Conservation (phyloP, 192 early-diverging fungal species). For the Rhizoclosmatium sp. region DNA sequence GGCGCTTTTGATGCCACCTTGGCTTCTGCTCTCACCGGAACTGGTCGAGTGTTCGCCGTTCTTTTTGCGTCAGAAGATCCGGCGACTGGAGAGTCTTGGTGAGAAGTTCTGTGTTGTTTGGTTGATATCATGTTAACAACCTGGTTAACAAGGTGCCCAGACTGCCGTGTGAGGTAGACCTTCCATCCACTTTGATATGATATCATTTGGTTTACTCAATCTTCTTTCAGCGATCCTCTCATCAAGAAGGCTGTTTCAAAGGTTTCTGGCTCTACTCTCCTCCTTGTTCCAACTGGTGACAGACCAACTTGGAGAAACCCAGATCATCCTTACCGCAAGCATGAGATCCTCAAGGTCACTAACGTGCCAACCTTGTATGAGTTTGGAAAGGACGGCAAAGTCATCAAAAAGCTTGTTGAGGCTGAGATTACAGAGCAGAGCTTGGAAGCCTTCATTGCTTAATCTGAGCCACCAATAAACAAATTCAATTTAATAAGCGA, state of each 20-base stretch:
- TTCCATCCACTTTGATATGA: background rate
- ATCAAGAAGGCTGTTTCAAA: background rate
- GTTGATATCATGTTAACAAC: background rate
- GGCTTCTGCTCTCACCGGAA: background rate
- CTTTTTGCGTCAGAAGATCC: slow-evolving; percentile 23
- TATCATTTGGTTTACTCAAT: too few relatives aligned
- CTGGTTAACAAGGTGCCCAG: slow-evolving; percentile 13
- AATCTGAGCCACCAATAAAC: background rate
- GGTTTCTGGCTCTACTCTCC: slow-evolving; percentile 3
- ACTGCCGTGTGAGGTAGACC: slow-evolving; percentile 16
- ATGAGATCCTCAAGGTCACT: slow-evolving; percentile 18
- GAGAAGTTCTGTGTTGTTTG: background rate
- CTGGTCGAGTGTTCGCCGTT: slow-evolving; percentile 27
- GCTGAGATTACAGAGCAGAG: slow-evolving; percentile 16
- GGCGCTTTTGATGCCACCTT: slow-evolving; percentile 23
- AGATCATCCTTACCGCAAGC: slow-evolving; percentile 30
- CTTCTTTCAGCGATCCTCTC: slow-evolving; percentile 28
- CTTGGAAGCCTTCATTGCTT: slow-evolving; percentile 2
- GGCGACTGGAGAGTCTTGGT: slow-evolving; percentile 31
- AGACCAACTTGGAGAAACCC: slow-evolving; percentile 28
- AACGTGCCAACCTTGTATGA: slow-evolving; percentile 38
- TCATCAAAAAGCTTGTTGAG: slow-evolving; percentile 33
- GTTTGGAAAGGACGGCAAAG: slow-evolving; percentile 38
- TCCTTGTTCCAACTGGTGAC: slow-evolving; percentile 35
- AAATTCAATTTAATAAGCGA: background rate